Conservation (phyloP, 1,284 basidiomycete species). For the Xanthoconium separans region DNA sequence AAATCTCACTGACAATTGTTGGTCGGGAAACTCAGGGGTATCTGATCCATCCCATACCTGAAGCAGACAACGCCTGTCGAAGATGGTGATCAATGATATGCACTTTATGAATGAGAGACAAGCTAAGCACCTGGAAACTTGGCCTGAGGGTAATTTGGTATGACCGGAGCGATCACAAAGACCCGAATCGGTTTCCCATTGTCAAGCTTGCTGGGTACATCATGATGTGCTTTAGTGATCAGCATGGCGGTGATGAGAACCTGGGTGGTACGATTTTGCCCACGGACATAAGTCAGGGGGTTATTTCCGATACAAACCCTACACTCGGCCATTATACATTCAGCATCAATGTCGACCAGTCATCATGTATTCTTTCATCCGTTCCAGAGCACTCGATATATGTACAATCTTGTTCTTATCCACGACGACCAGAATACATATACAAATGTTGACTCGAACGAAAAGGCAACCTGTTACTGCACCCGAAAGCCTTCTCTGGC, state of each 20-base stretch:
- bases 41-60: constrained; percentile 47
- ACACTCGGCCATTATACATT: too few relatives aligned
- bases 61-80: constrained; percentile 73
- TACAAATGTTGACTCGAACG: too few relatives aligned
- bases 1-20: constrained; percentile 62
- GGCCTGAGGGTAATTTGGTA: constrained; percentile 75
- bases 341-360: too few relatives aligned
- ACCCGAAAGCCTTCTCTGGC: too few relatives aligned
- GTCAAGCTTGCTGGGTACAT: constrained; percentile 70
- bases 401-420: too few relatives aligned
- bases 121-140: constrained; percentile 73
- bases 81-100: constrained; percentile 6
- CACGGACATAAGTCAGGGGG: background rate
- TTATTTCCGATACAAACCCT: too few relatives aligned
- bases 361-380: too few relatives aligned
- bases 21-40: constrained; percentile 1
- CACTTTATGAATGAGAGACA: background rate
- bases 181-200: constrained; percentile 73
- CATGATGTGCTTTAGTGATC: constrained; percentile 75
- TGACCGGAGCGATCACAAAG: constrained; percentile 68
- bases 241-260: too few relatives aligned
- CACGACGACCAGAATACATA: too few relatives aligned
- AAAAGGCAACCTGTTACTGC: too few relatives aligned
- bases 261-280: background rate
- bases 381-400: too few relatives aligned